Evolutionary conservation across 2,329 filamentous ascomycete genomes (phyloP).

Genomic region (Ceratocystis cacaofunesta): DNA sequence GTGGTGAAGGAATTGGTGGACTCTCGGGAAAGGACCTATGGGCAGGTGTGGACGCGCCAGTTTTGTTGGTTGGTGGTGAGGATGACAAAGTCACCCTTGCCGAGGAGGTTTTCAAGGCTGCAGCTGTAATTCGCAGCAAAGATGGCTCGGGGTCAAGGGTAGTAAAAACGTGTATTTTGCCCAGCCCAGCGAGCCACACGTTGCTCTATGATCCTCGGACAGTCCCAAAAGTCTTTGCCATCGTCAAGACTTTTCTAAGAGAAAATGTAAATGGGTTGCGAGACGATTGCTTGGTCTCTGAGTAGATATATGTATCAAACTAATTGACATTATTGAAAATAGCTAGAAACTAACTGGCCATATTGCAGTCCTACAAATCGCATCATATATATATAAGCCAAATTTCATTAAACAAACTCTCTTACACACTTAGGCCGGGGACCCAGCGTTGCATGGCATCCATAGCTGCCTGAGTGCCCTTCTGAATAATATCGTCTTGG

Average conservation of each 20-base stretch:
- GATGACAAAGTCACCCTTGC: constrained; percentile 63
- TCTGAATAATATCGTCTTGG: constrained; percentile 7
- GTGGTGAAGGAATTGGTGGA: constrained; percentile 42
- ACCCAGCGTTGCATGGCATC: constrained; percentile 15
- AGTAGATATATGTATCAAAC: neutral
- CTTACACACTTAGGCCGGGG: constrained; percentile 4
- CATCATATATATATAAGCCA: constrained; percentile 19
- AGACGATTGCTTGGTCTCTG: neutral
- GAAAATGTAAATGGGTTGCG: constrained; percentile 50
- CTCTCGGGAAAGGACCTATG: constrained; percentile 57
- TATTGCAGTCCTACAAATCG: neutral
- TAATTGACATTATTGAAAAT: neutral
- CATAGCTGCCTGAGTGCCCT: constrained; percentile 11
- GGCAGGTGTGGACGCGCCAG: constrained; percentile 55
- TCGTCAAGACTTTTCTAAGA: constrained; percentile 70
- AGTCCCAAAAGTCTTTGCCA: constrained; percentile 60
- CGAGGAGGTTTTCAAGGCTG: constrained; percentile 54
- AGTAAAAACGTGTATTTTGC: constrained; percentile 56
- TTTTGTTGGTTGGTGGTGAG: constrained; percentile 67
- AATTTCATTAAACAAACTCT: neutral
- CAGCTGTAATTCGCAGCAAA: constrained; percentile 18
- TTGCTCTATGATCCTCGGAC: constrained; percentile 66
- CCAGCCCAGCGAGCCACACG: constrained; percentile 65
- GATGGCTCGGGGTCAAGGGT: constrained; percentile 27
- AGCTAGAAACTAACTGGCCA: neutral